phyloP scores from a whole-genome alignment of 257 asterid species.

The Ilex aquifolium region DNA sequence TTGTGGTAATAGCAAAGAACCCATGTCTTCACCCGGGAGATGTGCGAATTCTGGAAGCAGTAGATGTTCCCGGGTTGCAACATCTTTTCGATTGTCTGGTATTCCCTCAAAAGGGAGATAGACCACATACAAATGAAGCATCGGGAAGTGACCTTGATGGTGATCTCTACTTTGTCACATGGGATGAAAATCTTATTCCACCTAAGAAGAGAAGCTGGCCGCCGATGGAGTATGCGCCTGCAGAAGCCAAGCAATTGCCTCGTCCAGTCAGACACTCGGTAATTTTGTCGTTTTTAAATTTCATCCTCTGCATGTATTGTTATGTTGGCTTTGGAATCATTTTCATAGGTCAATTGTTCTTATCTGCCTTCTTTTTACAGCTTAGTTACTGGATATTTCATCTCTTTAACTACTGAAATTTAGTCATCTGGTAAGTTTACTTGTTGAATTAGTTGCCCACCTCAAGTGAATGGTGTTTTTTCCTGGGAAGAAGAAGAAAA shows the following conservation, averaged over 20 bases:
- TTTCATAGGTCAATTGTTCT: neutral
- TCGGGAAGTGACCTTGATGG: constrained; percentile 98
- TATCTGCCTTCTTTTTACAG: too few species aligned
- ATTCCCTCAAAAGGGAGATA: constrained; percentile 85
- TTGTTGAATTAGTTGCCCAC: too few species aligned
- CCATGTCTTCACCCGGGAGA: constrained; percentile 98
- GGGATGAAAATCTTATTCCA: constrained; percentile 88
- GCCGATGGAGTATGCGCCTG: constrained; percentile 81
- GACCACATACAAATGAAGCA: constrained; percentile 91
- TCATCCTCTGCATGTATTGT: neutral
- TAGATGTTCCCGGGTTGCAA: constrained; percentile 52
- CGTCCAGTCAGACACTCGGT: constrained; percentile 55
- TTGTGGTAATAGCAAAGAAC: constrained; percentile 81
- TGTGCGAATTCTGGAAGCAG: constrained; percentile 79
- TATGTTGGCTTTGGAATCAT: constrained; percentile 3
- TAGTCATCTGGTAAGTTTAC: neutral
- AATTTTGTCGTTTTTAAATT: constrained; percentile 13
- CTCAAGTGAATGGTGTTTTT: too few species aligned
- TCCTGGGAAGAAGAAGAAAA: too few species aligned
- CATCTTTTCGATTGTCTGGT: constrained; percentile 79
- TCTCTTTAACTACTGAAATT: neutral
- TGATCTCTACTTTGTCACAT: constrained; percentile 85
- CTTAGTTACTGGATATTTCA: too few species aligned
- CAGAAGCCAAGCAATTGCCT: constrained; percentile 31
- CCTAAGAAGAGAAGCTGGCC: constrained; percentile 74